Percentiles rank a stretch among this genome's conserved stretches.
phyloP scores from a whole-genome alignment of 2,329 filamentous ascomycete species.

The Xylariaceae sp. region DNA sequence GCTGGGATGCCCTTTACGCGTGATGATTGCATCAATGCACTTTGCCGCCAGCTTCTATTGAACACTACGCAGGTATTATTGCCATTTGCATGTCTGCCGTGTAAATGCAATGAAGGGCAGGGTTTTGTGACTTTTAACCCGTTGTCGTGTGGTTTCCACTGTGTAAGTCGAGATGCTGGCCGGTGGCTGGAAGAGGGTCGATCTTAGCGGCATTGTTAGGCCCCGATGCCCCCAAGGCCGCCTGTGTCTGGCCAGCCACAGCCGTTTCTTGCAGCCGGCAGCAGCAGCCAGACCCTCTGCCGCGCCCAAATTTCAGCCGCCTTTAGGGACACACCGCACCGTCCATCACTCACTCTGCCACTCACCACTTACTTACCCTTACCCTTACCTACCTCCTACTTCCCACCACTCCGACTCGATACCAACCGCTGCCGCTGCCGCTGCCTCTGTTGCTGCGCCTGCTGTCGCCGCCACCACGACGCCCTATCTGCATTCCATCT shows the following conservation, averaged over 20 bases:
- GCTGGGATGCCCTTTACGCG: no score
- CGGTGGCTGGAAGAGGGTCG: no score
- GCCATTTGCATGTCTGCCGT: no score
- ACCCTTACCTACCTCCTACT: background rate
- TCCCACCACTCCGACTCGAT: background rate
- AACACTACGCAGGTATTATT: no score
- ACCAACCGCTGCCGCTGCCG: background rate
- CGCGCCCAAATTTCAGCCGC: constrained; percentile 7
- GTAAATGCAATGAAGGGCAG: no score
- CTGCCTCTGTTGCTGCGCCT: background rate
- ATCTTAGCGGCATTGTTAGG: constrained; percentile 15
- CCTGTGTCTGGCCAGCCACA: constrained; percentile 16
- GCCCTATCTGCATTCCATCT: background rate
- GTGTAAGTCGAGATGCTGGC: no score
- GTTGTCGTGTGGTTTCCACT: no score
- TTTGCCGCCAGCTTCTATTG: no score
- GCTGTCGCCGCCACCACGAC: background rate
- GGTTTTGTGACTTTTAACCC: no score
- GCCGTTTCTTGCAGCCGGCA: background rate
- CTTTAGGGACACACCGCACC: constrained; percentile 5
- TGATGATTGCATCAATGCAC: no score
- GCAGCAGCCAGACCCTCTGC: constrained; percentile 10
- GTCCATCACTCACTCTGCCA: no score
- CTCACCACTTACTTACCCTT: constrained; percentile 1
- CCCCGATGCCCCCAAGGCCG: constrained; percentile 2